These are phyloP conservation scores for Cinnamomum micranthum DNA, from an alignment of 164 flowering plant species.

Conservation along the genomic window DNA sequence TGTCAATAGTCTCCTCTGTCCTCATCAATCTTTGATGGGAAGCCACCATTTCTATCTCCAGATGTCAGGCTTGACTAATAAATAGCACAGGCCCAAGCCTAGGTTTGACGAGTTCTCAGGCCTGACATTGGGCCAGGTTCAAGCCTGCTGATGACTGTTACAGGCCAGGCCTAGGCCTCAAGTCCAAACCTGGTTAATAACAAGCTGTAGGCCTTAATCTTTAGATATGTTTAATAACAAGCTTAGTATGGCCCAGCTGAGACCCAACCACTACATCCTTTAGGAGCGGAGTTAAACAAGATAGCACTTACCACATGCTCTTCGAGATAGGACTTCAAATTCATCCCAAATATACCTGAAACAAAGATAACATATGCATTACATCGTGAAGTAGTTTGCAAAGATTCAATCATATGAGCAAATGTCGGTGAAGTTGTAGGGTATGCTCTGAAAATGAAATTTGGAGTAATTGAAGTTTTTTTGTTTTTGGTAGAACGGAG, in stretches of 20 bases:
- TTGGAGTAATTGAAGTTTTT: neutral
- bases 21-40: neutral
- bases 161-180: neutral
- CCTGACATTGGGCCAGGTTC: neutral
- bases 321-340: constrained; percentile 91
- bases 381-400: neutral
- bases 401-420: neutral
- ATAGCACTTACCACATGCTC: constrained; percentile 66
- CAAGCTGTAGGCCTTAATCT: neutral
- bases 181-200: neutral
- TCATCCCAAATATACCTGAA: constrained; percentile 99
- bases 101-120: neutral
- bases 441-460: neutral
- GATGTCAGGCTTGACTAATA: neutral
- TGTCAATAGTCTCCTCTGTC: neutral
- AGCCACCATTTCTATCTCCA: neutral
- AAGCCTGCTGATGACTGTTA: neutral
- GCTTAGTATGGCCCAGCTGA: neutral
- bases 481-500: too few species aligned
- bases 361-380: neutral
- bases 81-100: neutral
- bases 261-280: neutral
- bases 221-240: too few species aligned
- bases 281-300: neutral
- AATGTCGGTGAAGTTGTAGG: neutral